Percentiles rank a stretch among this genome's conserved stretches.
phyloP scores from a whole-genome alignment of 2,329 filamentous ascomycete genomes.

The Botrytis deweyae region DNA sequence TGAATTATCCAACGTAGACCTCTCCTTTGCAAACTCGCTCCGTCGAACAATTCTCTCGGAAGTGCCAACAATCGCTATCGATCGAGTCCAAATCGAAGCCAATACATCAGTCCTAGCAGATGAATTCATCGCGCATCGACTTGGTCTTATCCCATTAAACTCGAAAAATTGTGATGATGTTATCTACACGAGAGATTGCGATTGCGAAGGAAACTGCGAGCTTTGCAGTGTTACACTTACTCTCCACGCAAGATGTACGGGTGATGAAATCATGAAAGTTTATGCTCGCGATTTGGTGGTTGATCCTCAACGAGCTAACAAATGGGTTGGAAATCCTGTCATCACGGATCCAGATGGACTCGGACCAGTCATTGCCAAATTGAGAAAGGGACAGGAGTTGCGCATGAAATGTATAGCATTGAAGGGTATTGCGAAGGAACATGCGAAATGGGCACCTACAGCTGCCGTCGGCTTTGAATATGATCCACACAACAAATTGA shows the following conservation, averaged over 20 bases:
- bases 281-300: constrained; percentile 87
- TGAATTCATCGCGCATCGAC: constrained; percentile 90
- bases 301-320: constrained; percentile 66
- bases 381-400: constrained; percentile 85
- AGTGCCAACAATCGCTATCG: constrained; percentile 91
- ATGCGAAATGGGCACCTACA: constrained; percentile 95
- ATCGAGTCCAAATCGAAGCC: constrained; percentile 86
- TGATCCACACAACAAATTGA: constrained; percentile 93
- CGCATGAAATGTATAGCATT: constrained; percentile 91
- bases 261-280: constrained; percentile 87
- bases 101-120: constrained; percentile 97
- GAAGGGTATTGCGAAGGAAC: constrained; percentile 98
- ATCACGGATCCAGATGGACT: constrained; percentile 79
- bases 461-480: constrained; percentile 96
- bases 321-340: constrained; percentile 75
- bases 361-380: constrained; percentile 84
- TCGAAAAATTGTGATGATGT: constrained; percentile 81
- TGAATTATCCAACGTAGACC: constrained; percentile 83
- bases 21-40: constrained; percentile 88
- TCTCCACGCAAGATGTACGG: constrained; percentile 81
- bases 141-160: constrained; percentile 85
- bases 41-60: constrained; percentile 90
- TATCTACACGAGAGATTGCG: constrained; percentile 88
- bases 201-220: constrained; percentile 94
- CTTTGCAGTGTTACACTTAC: constrained; percentile 83